Conservation (phyloP, 805 yeast genomes). For the Starmerella etchellsii region DNA sequence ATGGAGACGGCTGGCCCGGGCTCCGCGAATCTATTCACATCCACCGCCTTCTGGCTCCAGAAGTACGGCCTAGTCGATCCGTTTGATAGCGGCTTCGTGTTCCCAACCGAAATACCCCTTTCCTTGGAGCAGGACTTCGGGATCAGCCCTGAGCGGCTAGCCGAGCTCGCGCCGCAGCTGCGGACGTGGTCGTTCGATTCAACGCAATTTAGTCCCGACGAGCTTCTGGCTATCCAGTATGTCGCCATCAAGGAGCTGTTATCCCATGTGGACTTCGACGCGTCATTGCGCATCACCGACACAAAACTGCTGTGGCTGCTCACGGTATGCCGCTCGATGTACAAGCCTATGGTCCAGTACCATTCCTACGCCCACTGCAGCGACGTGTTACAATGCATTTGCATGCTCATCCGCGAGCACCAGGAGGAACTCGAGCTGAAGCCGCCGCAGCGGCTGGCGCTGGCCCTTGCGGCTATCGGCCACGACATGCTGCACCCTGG, state of each 20-base stretch:
- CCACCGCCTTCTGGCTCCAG: background rate
- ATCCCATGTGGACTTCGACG: constrained; percentile 15
- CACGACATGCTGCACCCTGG: constrained; percentile 98
- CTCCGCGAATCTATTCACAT: background rate
- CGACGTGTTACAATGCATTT: constrained; percentile 89
- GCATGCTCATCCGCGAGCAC: constrained; percentile 25
- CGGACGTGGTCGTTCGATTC: constrained; percentile 57
- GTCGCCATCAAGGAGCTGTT: constrained; percentile 39
- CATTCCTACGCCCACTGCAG: constrained; percentile 94
- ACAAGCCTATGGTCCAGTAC: constrained; percentile 75
- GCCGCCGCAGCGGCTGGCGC: constrained; percentile 40
- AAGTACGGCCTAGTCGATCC: constrained; percentile 6
- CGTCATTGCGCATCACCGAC: constrained; percentile 22
- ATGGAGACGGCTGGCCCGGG: background rate
- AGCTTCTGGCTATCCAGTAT: constrained; percentile 47
- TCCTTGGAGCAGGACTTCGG: constrained; percentile 9
- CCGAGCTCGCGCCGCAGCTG: constrained; percentile 4
- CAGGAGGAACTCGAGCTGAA: constrained; percentile 1
- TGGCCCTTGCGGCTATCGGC: constrained; percentile 74
- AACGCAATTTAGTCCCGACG: constrained; percentile 51
- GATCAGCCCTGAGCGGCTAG: constrained; percentile 1
- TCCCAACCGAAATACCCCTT: constrained; percentile 5
- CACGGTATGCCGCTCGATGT: constrained; percentile 59
- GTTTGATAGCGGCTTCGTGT: constrained; percentile 8
- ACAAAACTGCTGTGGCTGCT: constrained; percentile 47